These are phyloP conservation scores for Aureobasidium sp. DNA, from an alignment of 2,329 filamentous ascomycete species.

Conservation along the genomic window DNA sequence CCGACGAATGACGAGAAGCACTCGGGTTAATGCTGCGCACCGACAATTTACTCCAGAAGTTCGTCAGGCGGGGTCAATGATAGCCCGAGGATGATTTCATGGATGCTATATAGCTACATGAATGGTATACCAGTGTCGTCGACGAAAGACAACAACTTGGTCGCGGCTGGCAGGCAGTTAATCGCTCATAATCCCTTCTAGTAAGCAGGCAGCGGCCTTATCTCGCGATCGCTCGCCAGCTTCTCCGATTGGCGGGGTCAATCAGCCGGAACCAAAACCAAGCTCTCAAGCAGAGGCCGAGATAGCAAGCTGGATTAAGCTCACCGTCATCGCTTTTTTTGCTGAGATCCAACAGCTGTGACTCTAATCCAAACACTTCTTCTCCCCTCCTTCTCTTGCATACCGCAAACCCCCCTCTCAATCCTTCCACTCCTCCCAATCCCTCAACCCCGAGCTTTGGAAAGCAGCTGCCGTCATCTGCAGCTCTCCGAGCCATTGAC, in stretches of 20 bases:
- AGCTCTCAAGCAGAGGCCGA: conserved; percentile 10
- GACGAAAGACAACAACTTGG: background rate
- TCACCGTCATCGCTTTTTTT: conserved; percentile 13
- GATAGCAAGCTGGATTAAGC: conserved; percentile 10
- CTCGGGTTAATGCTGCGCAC: background rate
- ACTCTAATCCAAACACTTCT: background rate
- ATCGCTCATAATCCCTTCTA: conserved; percentile 1
- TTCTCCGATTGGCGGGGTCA: conserved; percentile 10
- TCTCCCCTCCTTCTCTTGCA: background rate
- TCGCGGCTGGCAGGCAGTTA: background rate
- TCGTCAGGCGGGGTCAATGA: conserved; percentile 4
- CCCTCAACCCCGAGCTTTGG: background rate
- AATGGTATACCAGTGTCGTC: conserved; percentile 5
- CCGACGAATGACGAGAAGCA: background rate
- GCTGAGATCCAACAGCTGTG: conserved; percentile 12
- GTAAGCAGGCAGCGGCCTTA: conserved; percentile 6
- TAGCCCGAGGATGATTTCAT: conserved; percentile 12
- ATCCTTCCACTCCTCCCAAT: background rate
- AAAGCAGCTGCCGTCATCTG: background rate
- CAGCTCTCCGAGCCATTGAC: conserved; percentile 9
- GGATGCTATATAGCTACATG: background rate
- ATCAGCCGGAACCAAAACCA: background rate
- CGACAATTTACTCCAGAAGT: conserved; percentile 1
- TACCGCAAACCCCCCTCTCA: background rate
- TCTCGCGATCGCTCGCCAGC: conserved; percentile 3